Conservation (phyloP, 306 rosid species). For the Cucurbita argyrosperma region DNA sequence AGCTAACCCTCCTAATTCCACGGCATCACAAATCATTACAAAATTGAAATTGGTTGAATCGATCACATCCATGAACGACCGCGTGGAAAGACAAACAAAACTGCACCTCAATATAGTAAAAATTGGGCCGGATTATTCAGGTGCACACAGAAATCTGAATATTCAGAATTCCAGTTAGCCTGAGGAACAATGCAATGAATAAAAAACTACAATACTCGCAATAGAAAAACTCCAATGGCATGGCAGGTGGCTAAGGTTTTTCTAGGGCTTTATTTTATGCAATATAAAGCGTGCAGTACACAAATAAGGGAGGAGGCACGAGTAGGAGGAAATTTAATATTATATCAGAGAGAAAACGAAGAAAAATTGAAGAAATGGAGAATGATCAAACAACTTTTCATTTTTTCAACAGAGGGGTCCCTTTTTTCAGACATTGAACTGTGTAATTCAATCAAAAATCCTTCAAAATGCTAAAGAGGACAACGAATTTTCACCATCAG, state of each 20-base stretch:
- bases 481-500: background rate
- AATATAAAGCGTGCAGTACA: background rate
- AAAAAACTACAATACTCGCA: background rate
- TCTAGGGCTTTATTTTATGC: slow-evolving; percentile 27
- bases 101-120: slow-evolving; percentile 1
- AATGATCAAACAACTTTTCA: background rate
- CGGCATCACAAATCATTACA: background rate
- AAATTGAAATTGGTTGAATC: background rate
- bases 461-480: background rate
- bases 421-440: background rate
- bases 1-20: background rate
- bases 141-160: slow-evolving; percentile 1
- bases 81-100: background rate
- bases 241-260: background rate
- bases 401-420: background rate
- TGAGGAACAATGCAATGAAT: background rate
- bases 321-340: background rate
- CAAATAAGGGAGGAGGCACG: background rate
- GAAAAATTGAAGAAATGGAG: background rate
- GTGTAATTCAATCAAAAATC: background rate
- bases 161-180: slow-evolving; percentile 3
- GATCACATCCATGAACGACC: background rate
- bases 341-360: background rate
- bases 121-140: background rate
- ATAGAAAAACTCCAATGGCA: background rate